Evolutionary conservation across 768 basidiomycete species (phyloP).

Genomic region (Serpula lacrymans): DNA sequence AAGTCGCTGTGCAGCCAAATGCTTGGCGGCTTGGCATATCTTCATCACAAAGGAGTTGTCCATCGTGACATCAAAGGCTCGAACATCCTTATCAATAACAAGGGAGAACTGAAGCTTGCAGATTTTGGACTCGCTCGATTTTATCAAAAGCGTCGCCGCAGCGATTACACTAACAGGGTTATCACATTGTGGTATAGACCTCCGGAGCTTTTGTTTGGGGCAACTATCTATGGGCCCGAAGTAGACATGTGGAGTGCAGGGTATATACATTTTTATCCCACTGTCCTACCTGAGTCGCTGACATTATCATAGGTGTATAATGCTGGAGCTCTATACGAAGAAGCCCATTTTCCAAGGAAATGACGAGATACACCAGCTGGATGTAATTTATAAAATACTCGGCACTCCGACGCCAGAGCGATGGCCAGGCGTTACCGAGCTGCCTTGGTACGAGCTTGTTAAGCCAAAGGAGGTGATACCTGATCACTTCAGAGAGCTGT

Average conservation of each 20-base stretch:
- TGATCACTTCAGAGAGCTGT: conserved; percentile 80
- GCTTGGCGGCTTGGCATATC: conserved; percentile 90
- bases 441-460: conserved; percentile 99
- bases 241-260: conserved; percentile 99
- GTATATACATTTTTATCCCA: conserved; percentile 40
- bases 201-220: conserved; percentile 91
- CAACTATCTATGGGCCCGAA: conserved; percentile 94
- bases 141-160: conserved; percentile 85
- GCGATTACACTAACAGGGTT: conserved; percentile 98
- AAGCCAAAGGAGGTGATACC: conserved; percentile 76
- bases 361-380: conserved; percentile 96
- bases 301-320: conserved; percentile 73
- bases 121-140: conserved; percentile 98
- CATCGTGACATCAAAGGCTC: conserved; percentile 99
- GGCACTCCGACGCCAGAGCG: conserved; percentile 82
- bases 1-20: conserved; percentile 97
- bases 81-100: conserved; percentile 90
- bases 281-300: neutral
- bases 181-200: conserved; percentile 99
- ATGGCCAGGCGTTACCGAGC: conserved; percentile 78
- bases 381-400: conserved; percentile 86
- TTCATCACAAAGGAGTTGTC: conserved; percentile 94
- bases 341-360: conserved; percentile 97
- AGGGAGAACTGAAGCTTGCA: conserved; percentile 90
- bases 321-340: conserved; percentile 94